Base-by-base conservation (phyloP, 345 rosid species). In the Ricinus communis region DNA sequence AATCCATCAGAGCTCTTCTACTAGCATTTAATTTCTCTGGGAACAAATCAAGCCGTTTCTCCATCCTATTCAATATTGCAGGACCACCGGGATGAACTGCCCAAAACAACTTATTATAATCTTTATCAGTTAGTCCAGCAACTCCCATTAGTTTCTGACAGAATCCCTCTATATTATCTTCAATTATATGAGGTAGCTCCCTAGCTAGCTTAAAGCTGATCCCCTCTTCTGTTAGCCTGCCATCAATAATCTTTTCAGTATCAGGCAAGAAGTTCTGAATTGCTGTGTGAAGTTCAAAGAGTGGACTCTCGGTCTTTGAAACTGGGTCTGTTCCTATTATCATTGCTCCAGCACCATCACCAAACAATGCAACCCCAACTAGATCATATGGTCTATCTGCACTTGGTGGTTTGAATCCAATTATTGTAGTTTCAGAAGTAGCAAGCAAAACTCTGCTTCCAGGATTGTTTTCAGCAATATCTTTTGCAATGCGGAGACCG, bases 41-140 rank as follows among this genome's bases (percentile, higher is more conserved):
- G 12, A 69, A 65, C 82, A 95, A 78, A 38, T 87, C 81, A 0
- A 95, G 85, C 66, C 97, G 77, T 79, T 91, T 93, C 30, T 95
- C 99, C 59, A 93, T 74, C 59, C 96, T 74, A 74, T 95, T 90
- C 82, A 95, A 74, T 69, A 95, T 95, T 40, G 98, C 99, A 4
- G 99, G 99, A 15, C 98, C 99, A 0, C 99, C 99, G 2, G 98
- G 99, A 82, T 95, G 98, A 73, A 95, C 98, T 10, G 96, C 98
- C 99, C 99, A 95, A 70, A 92, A 95, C 74, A 95, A 57, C 68
- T 84, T 80, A 79, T 90, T 89, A 49, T 90, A 95, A 65, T 88
- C 91, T 55, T 78, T 69, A 13, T 82, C 60, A 15, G 80, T 69
- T 12, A 87, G 52, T 27, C 86, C 88, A 0, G 76, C 79, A 52